Evolutionary conservation across 2,329 filamentous ascomycete species (phyloP).

Genomic region (Macrophomina tecta): DNA sequence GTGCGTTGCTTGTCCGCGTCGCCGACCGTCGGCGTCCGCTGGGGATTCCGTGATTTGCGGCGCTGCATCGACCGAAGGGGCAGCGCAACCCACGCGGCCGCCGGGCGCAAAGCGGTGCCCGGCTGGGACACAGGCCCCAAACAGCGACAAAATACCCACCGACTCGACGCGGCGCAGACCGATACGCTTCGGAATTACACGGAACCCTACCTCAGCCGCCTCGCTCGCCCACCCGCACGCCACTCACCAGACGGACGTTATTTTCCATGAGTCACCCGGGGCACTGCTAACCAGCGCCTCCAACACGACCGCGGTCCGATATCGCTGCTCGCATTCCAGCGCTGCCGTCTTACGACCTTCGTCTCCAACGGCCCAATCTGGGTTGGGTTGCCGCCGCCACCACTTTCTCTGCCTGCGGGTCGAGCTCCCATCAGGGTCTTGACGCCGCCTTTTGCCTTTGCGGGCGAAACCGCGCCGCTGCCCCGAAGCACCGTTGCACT

Average conservation of each 20-base stretch:
- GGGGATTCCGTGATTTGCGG: constrained; percentile 10
- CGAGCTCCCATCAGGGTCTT: constrained; percentile 12
- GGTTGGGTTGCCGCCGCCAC: constrained; percentile 23
- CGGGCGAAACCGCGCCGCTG: constrained; percentile 24
- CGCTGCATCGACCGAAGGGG: constrained; percentile 10
- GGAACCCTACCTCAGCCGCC: constrained; percentile 3
- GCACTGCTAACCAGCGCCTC: constrained; percentile 32
- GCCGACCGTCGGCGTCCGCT: constrained; percentile 8
- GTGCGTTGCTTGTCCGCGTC: constrained; percentile 9
- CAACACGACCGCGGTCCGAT: constrained; percentile 38
- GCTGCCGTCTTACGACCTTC: neutral
- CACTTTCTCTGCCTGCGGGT: constrained; percentile 2
- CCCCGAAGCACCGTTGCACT: constrained; percentile 8
- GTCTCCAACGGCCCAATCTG: constrained; percentile 1
- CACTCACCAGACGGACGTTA: constrained; percentile 14
- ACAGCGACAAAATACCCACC: constrained; percentile 25
- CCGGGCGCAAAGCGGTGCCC: neutral
- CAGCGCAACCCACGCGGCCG: constrained; percentile 16
- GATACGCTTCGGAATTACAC: constrained; percentile 14
- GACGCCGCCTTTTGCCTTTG: neutral
- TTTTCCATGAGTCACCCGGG: constrained; percentile 46
- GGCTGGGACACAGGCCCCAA: constrained; percentile 15
- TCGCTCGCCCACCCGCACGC: neutral
- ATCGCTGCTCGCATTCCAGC: constrained; percentile 36
- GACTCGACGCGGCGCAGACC: constrained; percentile 17